These are phyloP conservation scores for Penicillium hordei DNA, from an alignment of 2,329 filamentous ascomycete species.

Conservation along the genomic window DNA sequence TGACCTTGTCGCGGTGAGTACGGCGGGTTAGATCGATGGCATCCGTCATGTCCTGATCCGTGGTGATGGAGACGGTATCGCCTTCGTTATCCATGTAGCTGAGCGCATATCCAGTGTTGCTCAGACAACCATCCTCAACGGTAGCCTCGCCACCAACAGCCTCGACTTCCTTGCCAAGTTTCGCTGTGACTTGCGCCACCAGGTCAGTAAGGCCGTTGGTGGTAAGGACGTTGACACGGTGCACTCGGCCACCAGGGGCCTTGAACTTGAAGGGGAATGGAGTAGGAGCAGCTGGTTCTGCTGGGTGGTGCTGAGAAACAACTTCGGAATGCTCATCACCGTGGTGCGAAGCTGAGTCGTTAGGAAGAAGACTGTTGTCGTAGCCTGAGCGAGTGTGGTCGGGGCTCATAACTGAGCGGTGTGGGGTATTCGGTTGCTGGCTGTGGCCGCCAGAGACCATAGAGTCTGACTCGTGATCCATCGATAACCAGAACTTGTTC, in stretches of 20 bases:
- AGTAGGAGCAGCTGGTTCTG: slow-evolving; percentile 61
- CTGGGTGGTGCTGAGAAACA: slow-evolving; percentile 58
- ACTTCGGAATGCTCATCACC: slow-evolving; percentile 75
- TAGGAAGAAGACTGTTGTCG: slow-evolving; percentile 78
- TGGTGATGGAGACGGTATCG: slow-evolving; percentile 94
- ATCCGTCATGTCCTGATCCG: slow-evolving; percentile 87
- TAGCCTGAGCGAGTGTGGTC: slow-evolving; percentile 60
- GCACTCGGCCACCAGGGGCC: slow-evolving; percentile 89
- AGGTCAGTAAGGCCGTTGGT: slow-evolving; percentile 78
- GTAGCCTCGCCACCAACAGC: slow-evolving; percentile 76
- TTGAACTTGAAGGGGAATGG: slow-evolving; percentile 99
- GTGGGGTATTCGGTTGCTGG: slow-evolving; percentile 66
- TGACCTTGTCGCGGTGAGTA: slow-evolving; percentile 82
- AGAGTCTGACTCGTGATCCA: slow-evolving; percentile 92
- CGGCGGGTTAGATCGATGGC: slow-evolving; percentile 81
- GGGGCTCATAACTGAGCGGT: slow-evolving; percentile 78
- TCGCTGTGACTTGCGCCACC: slow-evolving; percentile 72
- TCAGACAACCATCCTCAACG: slow-evolving; percentile 76
- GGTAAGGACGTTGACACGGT: slow-evolving; percentile 81
- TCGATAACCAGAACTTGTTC: slow-evolving; percentile 99
- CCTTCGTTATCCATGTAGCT: slow-evolving; percentile 97
- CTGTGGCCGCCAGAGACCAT: slow-evolving; percentile 88
- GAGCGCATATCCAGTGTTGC: slow-evolving; percentile 77
- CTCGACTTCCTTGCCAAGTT: slow-evolving; percentile 81
- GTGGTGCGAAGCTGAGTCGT: slow-evolving; percentile 91